Percentiles rank a stretch among this genome's conserved stretches.
phyloP scores from a whole-genome alignment of 179 eudicot species.

The Vitellaria paradoxa region DNA sequence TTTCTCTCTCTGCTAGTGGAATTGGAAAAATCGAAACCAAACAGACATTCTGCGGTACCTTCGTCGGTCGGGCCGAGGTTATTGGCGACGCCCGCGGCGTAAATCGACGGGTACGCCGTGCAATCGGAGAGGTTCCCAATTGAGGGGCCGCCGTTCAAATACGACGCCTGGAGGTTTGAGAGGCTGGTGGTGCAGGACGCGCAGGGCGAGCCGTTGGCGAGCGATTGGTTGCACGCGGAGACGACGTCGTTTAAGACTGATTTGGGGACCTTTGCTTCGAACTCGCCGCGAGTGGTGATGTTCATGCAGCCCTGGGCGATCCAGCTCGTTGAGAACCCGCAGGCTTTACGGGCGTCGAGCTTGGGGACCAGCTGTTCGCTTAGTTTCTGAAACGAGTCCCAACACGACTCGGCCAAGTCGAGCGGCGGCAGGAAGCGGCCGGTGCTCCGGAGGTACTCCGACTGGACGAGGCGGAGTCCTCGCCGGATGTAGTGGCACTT shows the following conservation, averaged over 20 bases:
- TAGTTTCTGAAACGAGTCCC: constrained; percentile 49
- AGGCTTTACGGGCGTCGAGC: constrained; percentile 48
- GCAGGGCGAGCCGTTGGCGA: constrained; percentile 53
- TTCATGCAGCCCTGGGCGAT: constrained; percentile 78
- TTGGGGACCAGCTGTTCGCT: constrained; percentile 32
- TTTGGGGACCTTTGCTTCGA: constrained; percentile 38
- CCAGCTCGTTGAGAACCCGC: constrained; percentile 62
- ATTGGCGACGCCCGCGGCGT: constrained; percentile 63
- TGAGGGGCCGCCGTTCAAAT: constrained; percentile 36
- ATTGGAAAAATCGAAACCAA: constrained; percentile 37
- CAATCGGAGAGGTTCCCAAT: constrained; percentile 69
- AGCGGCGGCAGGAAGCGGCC: constrained; percentile 53
- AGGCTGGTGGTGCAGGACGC: constrained; percentile 64
- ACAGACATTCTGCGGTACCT: constrained; percentile 66
- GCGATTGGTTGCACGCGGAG: constrained; percentile 57
- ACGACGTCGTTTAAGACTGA: constrained; percentile 24
- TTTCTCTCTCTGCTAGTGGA: constrained; percentile 17
- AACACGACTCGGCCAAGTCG: constrained; percentile 59
- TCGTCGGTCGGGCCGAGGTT: constrained; percentile 64
- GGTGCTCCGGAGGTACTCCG: constrained; percentile 57
- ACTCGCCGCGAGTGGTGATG: constrained; percentile 57
- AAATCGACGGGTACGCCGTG: constrained; percentile 53
- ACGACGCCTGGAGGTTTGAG: constrained; percentile 42
- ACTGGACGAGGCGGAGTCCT: constrained; percentile 64
- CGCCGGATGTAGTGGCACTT: constrained; percentile 56